phyloP scores from a whole-genome alignment of 2,329 filamentous ascomycete genomes.

The Sporothrix sp. region DNA sequence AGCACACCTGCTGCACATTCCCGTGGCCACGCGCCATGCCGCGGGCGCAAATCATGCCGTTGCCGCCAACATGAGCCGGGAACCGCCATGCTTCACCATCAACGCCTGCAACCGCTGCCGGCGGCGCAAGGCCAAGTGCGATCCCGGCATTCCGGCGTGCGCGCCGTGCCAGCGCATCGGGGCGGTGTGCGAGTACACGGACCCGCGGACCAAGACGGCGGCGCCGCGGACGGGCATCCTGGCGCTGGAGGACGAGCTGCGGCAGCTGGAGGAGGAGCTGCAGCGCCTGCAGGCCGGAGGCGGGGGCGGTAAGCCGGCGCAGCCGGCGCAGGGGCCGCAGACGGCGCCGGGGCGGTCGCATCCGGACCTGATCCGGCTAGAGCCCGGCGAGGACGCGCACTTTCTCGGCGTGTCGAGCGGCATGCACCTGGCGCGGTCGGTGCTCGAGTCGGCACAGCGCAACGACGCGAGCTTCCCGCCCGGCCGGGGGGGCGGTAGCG shows the following conservation, averaged over 20 bases:
- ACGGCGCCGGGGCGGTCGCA: too few relatives aligned
- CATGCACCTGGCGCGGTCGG: constrained; percentile 15
- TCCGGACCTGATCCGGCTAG: constrained; percentile 12
- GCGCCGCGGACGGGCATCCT: constrained; percentile 12
- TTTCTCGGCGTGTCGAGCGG: constrained; percentile 15
- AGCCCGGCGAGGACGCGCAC: constrained; percentile 13
- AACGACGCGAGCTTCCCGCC: constrained; percentile 8
- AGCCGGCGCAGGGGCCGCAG: neutral
- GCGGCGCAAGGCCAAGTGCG: constrained; percentile 10
- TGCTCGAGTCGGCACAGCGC: constrained; percentile 12
- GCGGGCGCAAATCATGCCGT: too few relatives aligned
- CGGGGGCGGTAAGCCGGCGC: too few relatives aligned
- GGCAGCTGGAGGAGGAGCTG: constrained; percentile 11
- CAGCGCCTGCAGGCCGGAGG: too few relatives aligned
- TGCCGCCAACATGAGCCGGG: neutral
- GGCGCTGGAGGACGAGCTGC: constrained; percentile 12
- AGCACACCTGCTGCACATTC: too few relatives aligned
- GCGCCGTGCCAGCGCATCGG: constrained; percentile 15
- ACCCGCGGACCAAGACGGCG: constrained; percentile 14
- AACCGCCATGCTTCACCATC: constrained; percentile 6
- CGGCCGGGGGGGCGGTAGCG: neutral
- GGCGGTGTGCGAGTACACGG: constrained; percentile 19
- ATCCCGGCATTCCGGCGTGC: constrained; percentile 13
- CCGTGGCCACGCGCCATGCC: too few relatives aligned
- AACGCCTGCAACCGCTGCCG: constrained; percentile 12